Evolutionary conservation across 768 basidiomycete genomes (phyloP).

Genomic region (Tricholoma furcatifolium): DNA sequence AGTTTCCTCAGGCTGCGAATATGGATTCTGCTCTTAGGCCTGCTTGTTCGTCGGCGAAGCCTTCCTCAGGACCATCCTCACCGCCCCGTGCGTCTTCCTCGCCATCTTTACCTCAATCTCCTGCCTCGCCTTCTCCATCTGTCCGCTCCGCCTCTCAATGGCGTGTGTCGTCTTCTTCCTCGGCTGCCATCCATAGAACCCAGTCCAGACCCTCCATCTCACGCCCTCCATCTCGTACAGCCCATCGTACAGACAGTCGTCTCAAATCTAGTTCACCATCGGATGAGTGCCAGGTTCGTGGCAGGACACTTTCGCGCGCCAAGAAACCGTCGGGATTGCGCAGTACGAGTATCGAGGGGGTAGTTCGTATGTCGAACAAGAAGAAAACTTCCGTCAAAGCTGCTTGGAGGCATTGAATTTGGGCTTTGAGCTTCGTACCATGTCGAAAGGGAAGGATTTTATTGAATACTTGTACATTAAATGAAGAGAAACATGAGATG

Average conservation of each 20-base stretch:
- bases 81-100: neutral
- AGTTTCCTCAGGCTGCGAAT: neutral
- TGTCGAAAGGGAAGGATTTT: neutral
- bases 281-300: neutral
- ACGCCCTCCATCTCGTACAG: neutral
- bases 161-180: neutral
- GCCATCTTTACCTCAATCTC: neutral
- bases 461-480: neutral
- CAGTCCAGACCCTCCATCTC: neutral
- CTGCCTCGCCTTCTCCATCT: neutral
- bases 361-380: neutral
- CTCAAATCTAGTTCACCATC: neutral
- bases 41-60: neutral
- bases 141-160: neutral
- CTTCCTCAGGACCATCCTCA: neutral
- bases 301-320: neutral
- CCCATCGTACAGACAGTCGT: neutral
- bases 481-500: neutral
- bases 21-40: neutral
- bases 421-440: neutral
- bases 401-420: neutral
- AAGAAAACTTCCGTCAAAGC: neutral
- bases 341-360: neutral
- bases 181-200: neutral
- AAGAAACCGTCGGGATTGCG: slow-evolving; percentile 1